Evolutionary conservation across 345 rosid genomes (phyloP).

Genomic region (Streptanthus diversifolius): DNA sequence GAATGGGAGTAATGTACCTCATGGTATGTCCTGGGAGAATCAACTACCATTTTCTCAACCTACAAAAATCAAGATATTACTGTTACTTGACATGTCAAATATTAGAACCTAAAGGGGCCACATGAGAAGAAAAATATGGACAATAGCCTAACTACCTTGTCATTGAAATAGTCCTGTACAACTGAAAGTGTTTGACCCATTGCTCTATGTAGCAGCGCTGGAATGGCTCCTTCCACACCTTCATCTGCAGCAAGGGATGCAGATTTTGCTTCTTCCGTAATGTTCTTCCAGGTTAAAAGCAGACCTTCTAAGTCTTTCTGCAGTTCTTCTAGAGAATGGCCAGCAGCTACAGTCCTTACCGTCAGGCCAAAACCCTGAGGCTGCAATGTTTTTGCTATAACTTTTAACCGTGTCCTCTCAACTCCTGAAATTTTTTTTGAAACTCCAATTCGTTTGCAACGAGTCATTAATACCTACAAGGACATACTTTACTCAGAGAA

Average conservation of each 20-base stretch:
- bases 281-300: slow-evolving; percentile 83
- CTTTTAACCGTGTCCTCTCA: slow-evolving; percentile 83
- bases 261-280: slow-evolving; percentile 84
- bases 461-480: slow-evolving; percentile 63
- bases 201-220: slow-evolving; percentile 82
- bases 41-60: slow-evolving; percentile 90
- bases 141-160: slow-evolving; percentile 47
- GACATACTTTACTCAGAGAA: slow-evolving; percentile 24
- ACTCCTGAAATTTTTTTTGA: slow-evolving; percentile 75
- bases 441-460: slow-evolving; percentile 66
- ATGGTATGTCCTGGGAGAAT: slow-evolving; percentile 91
- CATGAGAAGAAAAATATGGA: background rate
- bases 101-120: slow-evolving; percentile 4
- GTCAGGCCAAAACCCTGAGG: slow-evolving; percentile 91
- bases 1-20: slow-evolving; percentile 51
- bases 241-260: slow-evolving; percentile 95
- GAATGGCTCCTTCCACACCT: slow-evolving; percentile 91
- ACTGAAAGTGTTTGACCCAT: slow-evolving; percentile 97
- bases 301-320: slow-evolving; percentile 85
- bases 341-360: slow-evolving; percentile 89
- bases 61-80: slow-evolving; percentile 27
- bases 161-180: slow-evolving; percentile 90
- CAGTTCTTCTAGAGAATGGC: slow-evolving; percentile 81
- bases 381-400: slow-evolving; percentile 87
- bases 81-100: slow-evolving; percentile 18